Evolutionary conservation across 2,329 filamentous ascomycete genomes (phyloP), one percentile per base, ranked within the genome.

Genomic region (Sarocladiaceae sp.): DNA sequence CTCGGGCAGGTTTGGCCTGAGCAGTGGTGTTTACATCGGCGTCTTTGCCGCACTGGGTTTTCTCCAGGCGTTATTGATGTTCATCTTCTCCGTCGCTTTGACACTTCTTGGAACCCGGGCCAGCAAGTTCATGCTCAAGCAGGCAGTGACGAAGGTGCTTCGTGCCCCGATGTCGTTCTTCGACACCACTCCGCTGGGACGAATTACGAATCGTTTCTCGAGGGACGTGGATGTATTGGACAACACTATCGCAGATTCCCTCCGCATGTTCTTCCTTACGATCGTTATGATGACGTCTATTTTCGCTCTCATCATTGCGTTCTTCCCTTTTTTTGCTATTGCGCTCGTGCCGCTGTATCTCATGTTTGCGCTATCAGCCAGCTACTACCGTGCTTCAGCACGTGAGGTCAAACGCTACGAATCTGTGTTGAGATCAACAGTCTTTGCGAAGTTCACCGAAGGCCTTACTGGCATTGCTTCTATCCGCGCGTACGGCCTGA

Each of bases 401-500:
- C 81, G 90, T 58, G 90, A 96, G 64, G 77, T 96, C 52, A 96
- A 96, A 71, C 82, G 90, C 52, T 72, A 96, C 12, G 91, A 96
- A 65, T 93, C 90, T 18, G 82, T 96, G 3, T 87, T 94, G 66
- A 79, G 90, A 95, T 89, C 67, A 90, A 90, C 1, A n/a, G 73
- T 96, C 7, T 96, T 94, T 69, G 90, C 96, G 67, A 90, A 96
- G 61, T 96, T 96, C 59, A 90, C 90, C 57, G 91, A 96, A 71
- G 95, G 91, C 0, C 71, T 96, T 22, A 88, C 85, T 47, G 91
- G 91, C 25, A 89, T 96, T 62, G 90, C 90, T 2, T 96, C 91
- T 0, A 96, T 96, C 59, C 84, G 90, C 62, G 91, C 91, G 1
- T 96, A 96, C 62, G 88, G 90, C 39, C 90, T 94, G 60, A 88